Evolutionary conservation across 2,329 filamentous ascomycete species (phyloP), one percentile per base, ranked within the genome.

Genomic region (Xylariaceae sp.): DNA sequence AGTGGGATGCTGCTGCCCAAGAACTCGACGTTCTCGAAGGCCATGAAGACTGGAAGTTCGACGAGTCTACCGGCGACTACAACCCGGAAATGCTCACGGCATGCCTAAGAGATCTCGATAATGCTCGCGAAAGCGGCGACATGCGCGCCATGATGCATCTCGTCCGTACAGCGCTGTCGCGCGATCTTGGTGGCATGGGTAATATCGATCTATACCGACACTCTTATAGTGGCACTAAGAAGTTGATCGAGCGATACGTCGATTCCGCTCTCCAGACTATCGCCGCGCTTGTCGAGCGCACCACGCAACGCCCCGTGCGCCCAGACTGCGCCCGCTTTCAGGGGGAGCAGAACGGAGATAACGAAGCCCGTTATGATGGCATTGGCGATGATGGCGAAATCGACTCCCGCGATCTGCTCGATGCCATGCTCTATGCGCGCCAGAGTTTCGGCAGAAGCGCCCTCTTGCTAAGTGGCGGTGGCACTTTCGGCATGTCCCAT

Each of bases 401-500:
- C 44, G 84, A 87, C 54, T 78, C 84, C 49, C 82, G 77, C 23
- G 80, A 81, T 53, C 69, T 85, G 3, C 77, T 92, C 4, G 88
- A 92, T 57, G 84, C 86, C 58, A 79, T 94, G 64, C 74, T 92
- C 51, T 83, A 84, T 57, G 83, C 89, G 1, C 83, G 90, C 45
- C 89, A 92, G 69, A 88, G 89, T 41, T 95, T 92, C 69, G 91
- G 91, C n/a, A 82, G 91, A 62, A 94, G 88, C 63, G 92, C 90
- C 0, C 76, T 96, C 54, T 78, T 95, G 8, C 78, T 96, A 8
- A 95, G 91, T 3, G 92, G 92, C 6, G 92, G 92, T 1, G 91
- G 88, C 1, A 94, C 92, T 0, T 91, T 95, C 74, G 92, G 92
- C 47, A 95, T 96, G 89, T 89, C 89, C 61, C 92, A 96, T 71